phyloP scores from a whole-genome alignment of 2,329 filamentous ascomycete genomes.

The Fusarium tupiense region DNA sequence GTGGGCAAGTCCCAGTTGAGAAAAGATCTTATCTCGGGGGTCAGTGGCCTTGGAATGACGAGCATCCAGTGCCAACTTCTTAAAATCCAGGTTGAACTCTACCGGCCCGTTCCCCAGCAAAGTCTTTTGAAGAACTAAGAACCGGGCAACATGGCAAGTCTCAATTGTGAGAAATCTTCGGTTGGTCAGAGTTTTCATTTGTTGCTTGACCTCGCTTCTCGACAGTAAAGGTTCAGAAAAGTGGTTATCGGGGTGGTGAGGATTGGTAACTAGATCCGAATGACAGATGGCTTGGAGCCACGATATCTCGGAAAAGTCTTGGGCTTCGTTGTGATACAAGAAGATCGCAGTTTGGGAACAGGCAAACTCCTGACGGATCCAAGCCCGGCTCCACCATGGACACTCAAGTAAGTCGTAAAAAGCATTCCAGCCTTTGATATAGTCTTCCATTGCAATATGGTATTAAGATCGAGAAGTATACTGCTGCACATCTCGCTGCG shows the following conservation, averaged over 20 bases:
- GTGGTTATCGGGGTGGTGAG: not conserved
- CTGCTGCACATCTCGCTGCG: not conserved
- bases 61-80: not conserved
- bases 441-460: not conserved
- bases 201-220: not conserved
- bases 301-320: not conserved
- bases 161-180: not conserved
- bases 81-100: not conserved
- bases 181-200: not conserved
- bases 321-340: not conserved
- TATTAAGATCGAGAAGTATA: not conserved
- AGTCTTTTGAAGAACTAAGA: not conserved
- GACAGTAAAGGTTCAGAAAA: not conserved
- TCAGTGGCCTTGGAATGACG: not conserved
- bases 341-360: not conserved
- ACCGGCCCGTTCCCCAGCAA: not conserved
- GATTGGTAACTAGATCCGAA: not conserved
- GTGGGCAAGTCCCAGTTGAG: not conserved
- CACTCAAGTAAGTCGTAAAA: not conserved
- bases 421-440: not conserved
- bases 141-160: not conserved
- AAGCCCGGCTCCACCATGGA: not conserved
- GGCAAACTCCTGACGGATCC: not conserved
- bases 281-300: not conserved
- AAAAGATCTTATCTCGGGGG: not conserved